phyloP scores from a whole-genome alignment of 371 early-diverging fungal species.

The Syncephalastrum racemosum region DNA sequence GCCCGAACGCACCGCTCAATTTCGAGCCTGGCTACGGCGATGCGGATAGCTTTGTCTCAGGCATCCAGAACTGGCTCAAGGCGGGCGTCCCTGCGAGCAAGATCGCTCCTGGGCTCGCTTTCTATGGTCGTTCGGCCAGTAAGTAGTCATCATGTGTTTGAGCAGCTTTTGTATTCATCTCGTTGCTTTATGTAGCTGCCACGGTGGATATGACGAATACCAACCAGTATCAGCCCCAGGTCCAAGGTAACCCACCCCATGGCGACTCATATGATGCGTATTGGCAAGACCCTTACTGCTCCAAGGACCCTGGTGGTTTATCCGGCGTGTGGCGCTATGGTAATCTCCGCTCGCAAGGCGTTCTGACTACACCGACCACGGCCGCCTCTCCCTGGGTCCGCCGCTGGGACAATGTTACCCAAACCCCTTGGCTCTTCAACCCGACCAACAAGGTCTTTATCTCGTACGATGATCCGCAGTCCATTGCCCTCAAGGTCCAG shows the following conservation, averaged over 20 bases:
- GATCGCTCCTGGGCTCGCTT: conserved; percentile 61
- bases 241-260: conserved; percentile 22
- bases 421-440: conserved; percentile 64
- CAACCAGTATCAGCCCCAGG: conserved; percentile 30
- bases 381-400: conserved; percentile 57
- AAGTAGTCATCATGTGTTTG: conserved; percentile 7
- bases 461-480: conserved; percentile 61
- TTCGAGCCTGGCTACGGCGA: conserved; percentile 21
- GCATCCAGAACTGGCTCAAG: conserved; percentile 52
- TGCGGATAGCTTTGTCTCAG: conserved; percentile 38
- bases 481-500: conserved; percentile 48
- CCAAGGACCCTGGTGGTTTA: conserved; percentile 21
- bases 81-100: conserved; percentile 61
- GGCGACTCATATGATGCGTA: conserved; percentile 36
- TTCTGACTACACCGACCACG: conserved; percentile 38
- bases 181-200: conserved; percentile 19
- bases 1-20: conserved; percentile 58
- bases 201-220: conserved; percentile 30
- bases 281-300: conserved; percentile 15
- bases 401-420: conserved; percentile 42
- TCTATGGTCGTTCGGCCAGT: conserved; percentile 64
- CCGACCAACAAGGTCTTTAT: conserved; percentile 52
- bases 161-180: neutral
- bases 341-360: conserved; percentile 53
- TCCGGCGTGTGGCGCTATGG: conserved; percentile 56